Evolutionary conservation across 257 asterid species (phyloP), one percentile per base, ranked within the genome.

Genomic region (Thymus mandschuricus): DNA sequence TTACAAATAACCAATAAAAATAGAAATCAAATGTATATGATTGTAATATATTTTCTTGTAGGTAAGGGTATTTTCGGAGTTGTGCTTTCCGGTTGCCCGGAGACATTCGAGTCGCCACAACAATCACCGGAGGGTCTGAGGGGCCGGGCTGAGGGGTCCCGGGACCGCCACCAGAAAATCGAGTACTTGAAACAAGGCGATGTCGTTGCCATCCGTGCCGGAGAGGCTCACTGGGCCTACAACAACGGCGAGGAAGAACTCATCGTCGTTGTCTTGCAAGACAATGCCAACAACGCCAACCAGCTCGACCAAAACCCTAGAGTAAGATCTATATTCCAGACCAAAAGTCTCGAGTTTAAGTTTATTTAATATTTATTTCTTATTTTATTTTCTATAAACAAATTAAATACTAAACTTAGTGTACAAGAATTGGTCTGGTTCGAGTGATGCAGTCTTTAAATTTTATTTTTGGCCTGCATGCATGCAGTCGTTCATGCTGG

Each of bases 211-310:
- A 10, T 81, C 27, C 82, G 86, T 0, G 89, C 89, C 1, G 97
- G 89, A 2, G 76, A 88, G 3, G 83, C 89, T 61, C 92, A 84
- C 67, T 90, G 97, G 96, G 50, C 72, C 60, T 88, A 84, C 85
- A 90, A 86, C 67, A 76, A 70, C 6, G 96, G 89, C 11, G 85
- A 88, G 4, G 46, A 86, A 38, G 87, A 85, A 1, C 81, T 88
- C 35, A 77, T 88, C 2, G 28, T 77, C 1, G 84, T 86, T 2
- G 83, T 71, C 2, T 6, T 90, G 63, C 78, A 80, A 8, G 84
- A 90, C 68, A 73, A 73, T 38, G 0, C 44, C 69, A 81, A 88
- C 73, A 58, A 64, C 1, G 83, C 76, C 75, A 90, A 90, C 83
- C 96, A 90, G 56, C 91, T 88, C 50, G 97, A 88, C 50, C 71